Evolutionary conservation across 179 eudicot genomes (phyloP), one percentile per base, ranked within the genome.

Genomic region (Amaranthus tricolor): DNA sequence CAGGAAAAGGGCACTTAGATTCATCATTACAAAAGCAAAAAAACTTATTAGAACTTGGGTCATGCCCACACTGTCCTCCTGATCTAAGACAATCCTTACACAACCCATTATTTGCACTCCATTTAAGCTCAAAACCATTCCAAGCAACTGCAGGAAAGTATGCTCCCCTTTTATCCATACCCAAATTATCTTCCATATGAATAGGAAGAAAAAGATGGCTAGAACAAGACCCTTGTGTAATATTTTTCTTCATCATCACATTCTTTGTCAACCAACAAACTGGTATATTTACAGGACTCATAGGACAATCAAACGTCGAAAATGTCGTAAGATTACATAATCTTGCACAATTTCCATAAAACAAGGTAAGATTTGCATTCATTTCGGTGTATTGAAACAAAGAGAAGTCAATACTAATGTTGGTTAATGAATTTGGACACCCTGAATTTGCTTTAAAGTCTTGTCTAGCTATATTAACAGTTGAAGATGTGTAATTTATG

Each of bases 21-120:
- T 44, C 72, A 64, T 75, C 65, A 24, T 55, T 24, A 13, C 78
- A 79, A 47, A 79, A 75, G 57, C 82, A 79, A 43, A 70, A 66
- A 47, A 75, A 79, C 68, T 74, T 70, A 50, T 79, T 64, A 1
- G 65, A 70, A 4, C 12, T 9, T 16, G 66, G 45, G 45, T 79
- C 75, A 62, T 79, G 82, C 53, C 82, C 82, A 63, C 82, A 75
- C 66, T 74, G 75, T 1, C 82, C 79, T 49, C 82, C 78, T 57
- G 76, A 62, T 51, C 6, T 6, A 21, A 70, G 66, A 49, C 82
- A 74, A n/a, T 65, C 67, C 40, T 62, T 9, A 75, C 79, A 79
- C 51, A 58, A 63, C 1, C 15, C 62, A 70, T 40, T 70, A 54
- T 75, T 53, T 1, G 76, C 78, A 15, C 9, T 74, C 82, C 82